Percentiles rank a stretch among this genome's conserved stretches.
Conservation (phyloP, 192 early-diverging fungal genomes). For the Pilobolus umbonatus region DNA sequence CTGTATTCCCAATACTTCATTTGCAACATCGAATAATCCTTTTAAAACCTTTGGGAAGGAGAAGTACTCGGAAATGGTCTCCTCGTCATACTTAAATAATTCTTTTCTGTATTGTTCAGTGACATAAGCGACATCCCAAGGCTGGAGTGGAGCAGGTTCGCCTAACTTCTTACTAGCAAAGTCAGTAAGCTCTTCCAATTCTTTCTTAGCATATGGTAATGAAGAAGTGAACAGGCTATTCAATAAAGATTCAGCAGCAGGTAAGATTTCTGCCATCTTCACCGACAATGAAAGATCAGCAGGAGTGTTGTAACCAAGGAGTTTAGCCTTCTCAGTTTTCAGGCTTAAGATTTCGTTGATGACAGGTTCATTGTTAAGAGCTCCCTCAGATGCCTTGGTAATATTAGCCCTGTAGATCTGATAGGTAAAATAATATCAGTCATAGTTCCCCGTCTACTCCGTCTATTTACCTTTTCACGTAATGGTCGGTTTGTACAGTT, state of each 20-base stretch:
- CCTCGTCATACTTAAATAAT: constrained; percentile 46
- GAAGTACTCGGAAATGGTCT: constrained; percentile 51
- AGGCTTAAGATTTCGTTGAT: constrained; percentile 52
- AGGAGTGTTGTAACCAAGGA: constrained; percentile 44
- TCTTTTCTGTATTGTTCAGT: constrained; percentile 53
- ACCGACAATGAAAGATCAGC: constrained; percentile 49
- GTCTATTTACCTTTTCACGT: constrained; percentile 38
- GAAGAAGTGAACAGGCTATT: constrained; percentile 44
- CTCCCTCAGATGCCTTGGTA: constrained; percentile 45
- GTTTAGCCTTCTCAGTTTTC: constrained; percentile 43
- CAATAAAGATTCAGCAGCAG: constrained; percentile 39
- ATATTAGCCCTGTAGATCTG: constrained; percentile 48
- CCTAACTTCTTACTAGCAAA: constrained; percentile 41
- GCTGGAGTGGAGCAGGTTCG: constrained; percentile 33
- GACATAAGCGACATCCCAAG: constrained; percentile 49
- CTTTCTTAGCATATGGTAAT: constrained; percentile 35
- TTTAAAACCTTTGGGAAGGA: constrained; percentile 49
- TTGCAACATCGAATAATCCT: constrained; percentile 49
- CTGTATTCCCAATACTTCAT: constrained; percentile 44
- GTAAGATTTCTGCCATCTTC: constrained; percentile 50
- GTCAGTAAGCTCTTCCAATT: constrained; percentile 35
- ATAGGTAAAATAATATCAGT: not conserved
- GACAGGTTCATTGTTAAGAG: constrained; percentile 46
- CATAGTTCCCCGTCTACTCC: not conserved
- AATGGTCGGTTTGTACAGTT: constrained; percentile 48